Percentiles rank a stretch among this genome's conserved stretches.
phyloP scores from a whole-genome alignment of 2,329 filamentous ascomycete genomes.

The Podosphaera xanthii region DNA sequence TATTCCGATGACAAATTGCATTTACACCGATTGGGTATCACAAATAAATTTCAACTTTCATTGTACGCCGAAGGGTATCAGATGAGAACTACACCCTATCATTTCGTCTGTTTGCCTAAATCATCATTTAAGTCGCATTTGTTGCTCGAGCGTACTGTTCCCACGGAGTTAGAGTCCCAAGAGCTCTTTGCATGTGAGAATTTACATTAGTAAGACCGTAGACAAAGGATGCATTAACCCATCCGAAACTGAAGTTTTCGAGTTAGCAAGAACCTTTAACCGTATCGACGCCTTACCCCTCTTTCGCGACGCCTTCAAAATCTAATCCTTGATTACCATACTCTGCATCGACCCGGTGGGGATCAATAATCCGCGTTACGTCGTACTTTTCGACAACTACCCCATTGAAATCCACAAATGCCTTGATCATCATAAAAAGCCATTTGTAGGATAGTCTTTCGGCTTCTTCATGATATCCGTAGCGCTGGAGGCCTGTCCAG shows the following conservation, averaged over 20 bases:
- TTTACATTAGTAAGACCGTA: slow-evolving; percentile 77
- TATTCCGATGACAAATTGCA: too few relatives aligned
- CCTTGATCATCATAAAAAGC: slow-evolving; percentile 96
- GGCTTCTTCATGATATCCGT: slow-evolving; percentile 77
- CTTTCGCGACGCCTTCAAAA: slow-evolving; percentile 85
- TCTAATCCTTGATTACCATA: slow-evolving; percentile 93
- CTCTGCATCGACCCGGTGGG: slow-evolving; percentile 85
- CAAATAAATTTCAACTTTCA: too few relatives aligned
- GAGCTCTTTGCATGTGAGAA: slow-evolving; percentile 67
- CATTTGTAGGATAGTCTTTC: slow-evolving; percentile 85
- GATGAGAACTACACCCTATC: too few relatives aligned
- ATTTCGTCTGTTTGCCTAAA: too few relatives aligned
- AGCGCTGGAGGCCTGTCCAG: slow-evolving; percentile 79
- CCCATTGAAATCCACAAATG: slow-evolving; percentile 95
- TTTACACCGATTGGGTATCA: too few relatives aligned
- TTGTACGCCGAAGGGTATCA: too few relatives aligned
- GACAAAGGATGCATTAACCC: slow-evolving; percentile 96
- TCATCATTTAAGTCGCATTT: too few relatives aligned
- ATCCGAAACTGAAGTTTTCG: slow-evolving; percentile 51
- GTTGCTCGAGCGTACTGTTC: slow-evolving; percentile 5
- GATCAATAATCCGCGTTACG: slow-evolving; percentile 71
- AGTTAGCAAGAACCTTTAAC: slow-evolving; percentile 3
- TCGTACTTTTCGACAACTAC: slow-evolving; percentile 98
- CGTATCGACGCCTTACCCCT: slow-evolving; percentile 48
- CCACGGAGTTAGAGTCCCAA: slow-evolving; percentile 67